Evolutionary conservation across 805 yeast genomes (phyloP).

Genomic region (Starmerella apicola): DNA sequence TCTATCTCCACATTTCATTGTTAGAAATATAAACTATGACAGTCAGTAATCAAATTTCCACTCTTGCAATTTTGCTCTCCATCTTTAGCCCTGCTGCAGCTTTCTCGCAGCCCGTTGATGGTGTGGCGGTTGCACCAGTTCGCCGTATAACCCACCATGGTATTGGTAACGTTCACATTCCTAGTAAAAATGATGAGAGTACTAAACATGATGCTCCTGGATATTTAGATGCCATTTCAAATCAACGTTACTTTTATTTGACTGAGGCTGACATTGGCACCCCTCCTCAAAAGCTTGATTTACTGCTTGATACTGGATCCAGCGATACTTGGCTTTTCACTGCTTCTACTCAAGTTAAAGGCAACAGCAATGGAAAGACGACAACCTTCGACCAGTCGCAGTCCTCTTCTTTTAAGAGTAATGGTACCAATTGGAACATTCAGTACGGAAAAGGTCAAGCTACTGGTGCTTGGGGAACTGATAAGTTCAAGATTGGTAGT

Average conservation of each 20-base stretch:
- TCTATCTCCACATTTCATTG: too few relatives aligned
- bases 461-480: slow-evolving; percentile 51
- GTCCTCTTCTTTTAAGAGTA: slow-evolving; percentile 23
- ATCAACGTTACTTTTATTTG: slow-evolving; percentile 27
- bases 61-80: slow-evolving; percentile 5
- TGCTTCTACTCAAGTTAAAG: slow-evolving; percentile 20
- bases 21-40: not conserved
- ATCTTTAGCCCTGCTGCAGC: slow-evolving; percentile 7
- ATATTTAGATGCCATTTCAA: slow-evolving; percentile 21
- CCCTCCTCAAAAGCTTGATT: slow-evolving; percentile 40
- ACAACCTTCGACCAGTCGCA: slow-evolving; percentile 23
- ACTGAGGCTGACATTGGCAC: slow-evolving; percentile 40
- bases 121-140: slow-evolving; percentile 12
- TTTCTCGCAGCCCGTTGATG: slow-evolving; percentile 4
- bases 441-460: slow-evolving; percentile 41
- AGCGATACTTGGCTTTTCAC: slow-evolving; percentile 58
- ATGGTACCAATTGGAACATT: slow-evolving; percentile 24
- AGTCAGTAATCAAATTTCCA: slow-evolving; percentile 1
- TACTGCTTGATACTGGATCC: slow-evolving; percentile 65
- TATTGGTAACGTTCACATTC: slow-evolving; percentile 13
- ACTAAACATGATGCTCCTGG: not conserved
- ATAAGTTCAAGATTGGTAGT: slow-evolving; percentile 44
- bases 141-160: slow-evolving; percentile 8
- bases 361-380: slow-evolving; percentile 5
- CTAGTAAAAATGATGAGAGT: slow-evolving; percentile 2